Percentiles rank a stretch among this genome's conserved stretches.
phyloP scores from a whole-genome alignment of 2,329 filamentous ascomycete genomes.

The Sphaerulina musiva region DNA sequence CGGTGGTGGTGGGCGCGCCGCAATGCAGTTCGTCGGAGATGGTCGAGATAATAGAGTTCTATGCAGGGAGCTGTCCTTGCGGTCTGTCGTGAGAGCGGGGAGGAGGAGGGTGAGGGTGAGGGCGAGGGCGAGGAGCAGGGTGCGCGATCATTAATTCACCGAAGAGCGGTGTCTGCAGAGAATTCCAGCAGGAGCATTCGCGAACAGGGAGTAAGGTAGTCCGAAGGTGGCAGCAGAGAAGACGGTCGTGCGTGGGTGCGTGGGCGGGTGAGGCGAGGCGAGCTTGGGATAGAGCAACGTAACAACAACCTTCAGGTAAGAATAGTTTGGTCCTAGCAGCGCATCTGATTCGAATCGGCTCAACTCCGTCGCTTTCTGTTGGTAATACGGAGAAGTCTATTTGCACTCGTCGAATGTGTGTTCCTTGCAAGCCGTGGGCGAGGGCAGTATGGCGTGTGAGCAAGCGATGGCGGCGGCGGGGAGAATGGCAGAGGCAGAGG shows the following conservation, averaged over 20 bases:
- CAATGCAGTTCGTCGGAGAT: no score
- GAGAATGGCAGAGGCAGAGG: no score
- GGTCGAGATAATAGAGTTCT: no score
- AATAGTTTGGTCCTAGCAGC: not conserved
- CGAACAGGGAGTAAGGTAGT: not conserved
- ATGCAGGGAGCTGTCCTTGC: not conserved
- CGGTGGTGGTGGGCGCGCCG: no score
- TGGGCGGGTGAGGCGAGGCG: no score
- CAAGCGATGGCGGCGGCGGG: no score
- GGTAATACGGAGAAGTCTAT: constrained; percentile 1
- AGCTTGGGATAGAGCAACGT: not conserved
- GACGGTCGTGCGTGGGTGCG: no score
- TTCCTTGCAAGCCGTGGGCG: not conserved
- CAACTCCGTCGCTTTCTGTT: not conserved
- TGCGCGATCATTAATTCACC: not conserved
- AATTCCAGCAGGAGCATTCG: not conserved
- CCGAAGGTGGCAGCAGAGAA: not conserved
- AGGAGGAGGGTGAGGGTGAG: no score
- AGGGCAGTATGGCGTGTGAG: no score
- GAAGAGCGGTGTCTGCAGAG: not conserved
- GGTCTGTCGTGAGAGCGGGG: not conserved
- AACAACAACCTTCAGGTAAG: not conserved
- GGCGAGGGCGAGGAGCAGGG: no score
- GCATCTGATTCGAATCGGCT: not conserved
- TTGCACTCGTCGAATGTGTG: not conserved